phyloP scores from a whole-genome alignment of 83 land plant species.

The Picea engelmannii region DNA sequence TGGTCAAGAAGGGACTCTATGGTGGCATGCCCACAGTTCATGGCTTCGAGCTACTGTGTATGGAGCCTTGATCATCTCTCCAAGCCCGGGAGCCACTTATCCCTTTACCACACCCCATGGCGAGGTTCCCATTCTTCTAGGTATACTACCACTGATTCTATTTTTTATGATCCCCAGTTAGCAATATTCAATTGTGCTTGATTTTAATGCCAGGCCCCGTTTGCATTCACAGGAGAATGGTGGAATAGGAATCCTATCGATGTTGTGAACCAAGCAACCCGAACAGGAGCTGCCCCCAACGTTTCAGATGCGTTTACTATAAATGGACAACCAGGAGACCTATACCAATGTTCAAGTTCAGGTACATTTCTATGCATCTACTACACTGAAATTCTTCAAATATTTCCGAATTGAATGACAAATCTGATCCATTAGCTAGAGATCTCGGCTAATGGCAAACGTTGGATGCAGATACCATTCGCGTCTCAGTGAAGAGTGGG shows the following conservation, averaged over 20 bases:
- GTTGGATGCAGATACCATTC: conserved; percentile 17
- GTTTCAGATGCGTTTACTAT: conserved; percentile 7
- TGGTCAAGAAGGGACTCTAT: conserved; percentile 69
- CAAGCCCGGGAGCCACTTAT: background rate
- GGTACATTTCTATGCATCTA: too few species aligned
- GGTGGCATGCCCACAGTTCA: conserved; percentile 72
- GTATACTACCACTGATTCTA: background rate
- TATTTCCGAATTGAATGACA: too few species aligned
- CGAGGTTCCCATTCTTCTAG: background rate
- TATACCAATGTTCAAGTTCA: background rate
- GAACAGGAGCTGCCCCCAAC: conserved; percentile 14
- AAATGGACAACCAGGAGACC: conserved; percentile 10
- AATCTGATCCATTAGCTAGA: too few species aligned
- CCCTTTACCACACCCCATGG: background rate
- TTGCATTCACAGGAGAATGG: conserved; percentile 5
- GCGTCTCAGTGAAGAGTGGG: conserved; percentile 13
- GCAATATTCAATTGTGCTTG: too few species aligned
- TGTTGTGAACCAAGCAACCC: background rate
- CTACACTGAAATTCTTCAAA: too few species aligned
- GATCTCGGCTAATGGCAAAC: too few species aligned
- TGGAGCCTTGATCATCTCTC: conserved; percentile 10
- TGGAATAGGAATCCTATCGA: conserved; percentile 15
- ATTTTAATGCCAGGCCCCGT: too few species aligned
- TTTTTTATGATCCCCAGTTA: too few species aligned
- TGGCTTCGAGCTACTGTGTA: background rate